Conservation (phyloP, 495 filamentous ascomycete species). For the Penicillium manginii region DNA sequence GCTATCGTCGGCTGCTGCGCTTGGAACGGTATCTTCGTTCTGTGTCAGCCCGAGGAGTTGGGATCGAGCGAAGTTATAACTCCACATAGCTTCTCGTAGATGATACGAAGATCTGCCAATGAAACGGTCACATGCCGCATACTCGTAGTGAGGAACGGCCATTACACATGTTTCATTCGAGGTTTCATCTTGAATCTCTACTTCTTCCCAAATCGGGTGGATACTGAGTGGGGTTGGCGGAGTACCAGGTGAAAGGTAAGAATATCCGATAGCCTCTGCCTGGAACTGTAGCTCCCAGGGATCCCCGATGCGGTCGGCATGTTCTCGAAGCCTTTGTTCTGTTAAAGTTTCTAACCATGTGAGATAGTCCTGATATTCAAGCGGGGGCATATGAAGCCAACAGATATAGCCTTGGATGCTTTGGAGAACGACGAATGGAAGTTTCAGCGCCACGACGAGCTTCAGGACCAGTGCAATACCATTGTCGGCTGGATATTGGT, state of each 20-base stretch:
- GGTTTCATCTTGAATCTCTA: background rate
- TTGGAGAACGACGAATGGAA: background rate
- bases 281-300: background rate
- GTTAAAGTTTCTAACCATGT: background rate
- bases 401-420: background rate
- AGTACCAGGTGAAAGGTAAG: background rate
- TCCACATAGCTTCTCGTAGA: background rate
- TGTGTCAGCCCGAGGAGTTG: background rate
- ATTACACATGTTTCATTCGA: background rate
- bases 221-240: background rate
- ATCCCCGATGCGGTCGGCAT: background rate
- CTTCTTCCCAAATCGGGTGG: conserved; percentile 13
- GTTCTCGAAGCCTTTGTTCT: background rate
- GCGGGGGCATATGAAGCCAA: background rate
- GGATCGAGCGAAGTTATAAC: background rate
- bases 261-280: background rate
- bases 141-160: background rate
- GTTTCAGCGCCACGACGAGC: no score
- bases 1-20: background rate
- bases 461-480: conserved; percentile 4
- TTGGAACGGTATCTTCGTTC: background rate
- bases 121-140: background rate
- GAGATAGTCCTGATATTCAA: background rate
- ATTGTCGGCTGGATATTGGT: background rate
- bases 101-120: background rate